These are phyloP conservation scores for Apophysomyces trapeziformis DNA, from an alignment of 371 early-diverging fungal species.

Conservation along the genomic window DNA sequence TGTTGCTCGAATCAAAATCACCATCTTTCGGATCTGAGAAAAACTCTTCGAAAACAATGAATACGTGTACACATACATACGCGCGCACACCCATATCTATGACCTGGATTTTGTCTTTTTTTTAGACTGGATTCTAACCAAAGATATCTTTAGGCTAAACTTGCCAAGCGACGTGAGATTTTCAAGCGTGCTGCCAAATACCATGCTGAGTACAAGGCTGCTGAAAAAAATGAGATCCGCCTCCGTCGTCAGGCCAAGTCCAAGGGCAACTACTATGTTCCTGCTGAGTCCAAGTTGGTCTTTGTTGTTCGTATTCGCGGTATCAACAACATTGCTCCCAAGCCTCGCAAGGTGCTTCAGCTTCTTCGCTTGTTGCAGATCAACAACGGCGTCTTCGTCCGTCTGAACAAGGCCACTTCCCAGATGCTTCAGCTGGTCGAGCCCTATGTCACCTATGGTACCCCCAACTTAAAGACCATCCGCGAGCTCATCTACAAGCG, in stretches of 20 bases:
- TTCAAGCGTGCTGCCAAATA: conserved; percentile 97
- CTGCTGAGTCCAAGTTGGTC: conserved; percentile 93
- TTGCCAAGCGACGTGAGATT: conserved; percentile 85
- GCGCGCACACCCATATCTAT: background rate
- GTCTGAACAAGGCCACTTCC: conserved; percentile 94
- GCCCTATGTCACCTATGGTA: conserved; percentile 95
- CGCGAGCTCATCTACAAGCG: conserved; percentile 99
- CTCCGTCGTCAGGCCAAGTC: conserved; percentile 89
- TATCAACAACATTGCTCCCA: conserved; percentile 97
- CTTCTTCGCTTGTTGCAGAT: conserved; percentile 97
- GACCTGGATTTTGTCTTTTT: background rate
- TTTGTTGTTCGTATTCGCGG: conserved; percentile 94
- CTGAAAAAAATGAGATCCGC: conserved; percentile 85
- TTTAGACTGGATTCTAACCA: background rate
- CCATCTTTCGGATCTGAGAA: conserved; percentile 10
- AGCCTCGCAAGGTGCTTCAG: conserved; percentile 98
- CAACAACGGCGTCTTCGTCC: conserved; percentile 97
- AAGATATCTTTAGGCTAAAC: conserved; percentile 59
- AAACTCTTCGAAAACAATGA: background rate
- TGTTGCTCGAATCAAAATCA: conserved; percentile 11
- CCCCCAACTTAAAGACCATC: conserved; percentile 96
- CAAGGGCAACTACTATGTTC: conserved; percentile 87
- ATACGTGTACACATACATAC: background rate
- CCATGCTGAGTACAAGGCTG: conserved; percentile 88
- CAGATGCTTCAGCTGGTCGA: conserved; percentile 96